A percentile compares a stretch with the other conserved stretches of the same genome.
These are phyloP conservation scores for Ceratobasidium sp. DNA, from an alignment of 1,284 basidiomycete species.

Conservation along the genomic window DNA sequence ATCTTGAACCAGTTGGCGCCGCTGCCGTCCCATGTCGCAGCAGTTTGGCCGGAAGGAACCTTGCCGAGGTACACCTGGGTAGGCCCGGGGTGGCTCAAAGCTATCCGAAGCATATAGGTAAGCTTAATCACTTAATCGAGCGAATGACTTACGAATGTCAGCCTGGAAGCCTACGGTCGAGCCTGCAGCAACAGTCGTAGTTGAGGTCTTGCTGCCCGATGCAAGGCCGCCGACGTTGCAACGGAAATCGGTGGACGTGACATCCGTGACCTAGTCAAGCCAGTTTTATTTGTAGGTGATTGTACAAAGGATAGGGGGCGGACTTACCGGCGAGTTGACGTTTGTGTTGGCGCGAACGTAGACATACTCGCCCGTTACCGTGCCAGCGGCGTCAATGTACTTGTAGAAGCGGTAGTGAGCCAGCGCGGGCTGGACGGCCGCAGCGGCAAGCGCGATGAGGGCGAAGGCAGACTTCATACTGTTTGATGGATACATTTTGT, in stretches of 20 bases:
- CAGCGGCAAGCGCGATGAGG: constrained; percentile 27
- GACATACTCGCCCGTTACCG: constrained; percentile 21
- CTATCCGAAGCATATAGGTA: constrained; percentile 45
- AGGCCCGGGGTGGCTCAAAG: constrained; percentile 59
- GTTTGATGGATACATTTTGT: neutral
- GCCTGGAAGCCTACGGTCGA: constrained; percentile 42
- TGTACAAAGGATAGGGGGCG: neutral
- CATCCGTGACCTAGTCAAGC: constrained; percentile 50
- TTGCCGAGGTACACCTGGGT: constrained; percentile 59
- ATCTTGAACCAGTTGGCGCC: constrained; percentile 63
- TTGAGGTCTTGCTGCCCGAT: constrained; percentile 50
- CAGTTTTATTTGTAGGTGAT: neutral
- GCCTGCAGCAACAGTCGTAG: constrained; percentile 55
- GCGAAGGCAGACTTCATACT: constrained; percentile 39
- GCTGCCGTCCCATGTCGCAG: constrained; percentile 59
- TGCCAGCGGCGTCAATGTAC: constrained; percentile 14
- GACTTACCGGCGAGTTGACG: constrained; percentile 39
- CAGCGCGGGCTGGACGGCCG: constrained; percentile 21
- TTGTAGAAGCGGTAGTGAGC: constrained; percentile 40
- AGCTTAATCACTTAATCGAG: neutral
- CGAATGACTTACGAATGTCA: neutral
- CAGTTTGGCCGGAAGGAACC: constrained; percentile 52
- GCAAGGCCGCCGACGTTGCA: constrained; percentile 57
- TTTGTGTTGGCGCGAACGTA: constrained; percentile 42
- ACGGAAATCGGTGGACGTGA: constrained; percentile 54